Evolutionary conservation across 2,329 filamentous ascomycete species (phyloP), one percentile per base, ranked within the genome.

Genomic region (Remersonia thermophila): DNA sequence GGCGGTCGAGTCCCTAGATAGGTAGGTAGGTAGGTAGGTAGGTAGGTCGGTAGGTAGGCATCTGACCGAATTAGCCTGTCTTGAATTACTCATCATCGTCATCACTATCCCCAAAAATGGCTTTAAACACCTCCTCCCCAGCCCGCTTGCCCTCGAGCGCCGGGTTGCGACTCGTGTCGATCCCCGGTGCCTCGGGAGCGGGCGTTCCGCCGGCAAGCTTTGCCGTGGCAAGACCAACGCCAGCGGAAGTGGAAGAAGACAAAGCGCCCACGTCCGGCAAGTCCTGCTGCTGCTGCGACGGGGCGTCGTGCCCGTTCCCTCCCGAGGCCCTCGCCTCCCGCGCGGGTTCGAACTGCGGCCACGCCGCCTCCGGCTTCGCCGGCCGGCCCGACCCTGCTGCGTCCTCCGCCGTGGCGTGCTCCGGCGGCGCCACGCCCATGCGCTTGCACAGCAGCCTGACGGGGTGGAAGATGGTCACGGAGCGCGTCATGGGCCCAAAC

Each of bases 81-180:
- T 23, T 6, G n/a, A n/a, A n/a, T n/a, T n/a, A 5, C 20, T 23
- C 5, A 9, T 23, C 51, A 10, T 84, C 80, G 48, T 84, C 81
- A 45, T 81, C 80, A 51, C 82, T 82, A 54, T 86, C 84, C 5
- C 87, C 89, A 69, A 96, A 96, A 20, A 96, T 86, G n/a, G 85
- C 83, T 47, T 75, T 83, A 50, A 95, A 86, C 0, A 95, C 78
- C 30, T 82, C 83, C 33, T 87, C 83, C 12, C 80, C 77, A 1
- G 86, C 83, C 36, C 75, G 70, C 49, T 77, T 67, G 0, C 71
- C 78, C 51, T 93, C 83, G 8, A 93, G 53, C 3, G 81, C 83
- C 39, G 85, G 80, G 49, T 94, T 94, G 46, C 66, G 72, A 44
- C 84, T 81, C 0, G 77, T 70, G 54, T 93, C 73, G 16, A 91